A percentile compares a stretch with the other conserved stretches of the same genome.
These are phyloP conservation scores for Coprinopsis marcescibilis DNA, from an alignment of 768 basidiomycete genomes.

Conservation along the genomic window DNA sequence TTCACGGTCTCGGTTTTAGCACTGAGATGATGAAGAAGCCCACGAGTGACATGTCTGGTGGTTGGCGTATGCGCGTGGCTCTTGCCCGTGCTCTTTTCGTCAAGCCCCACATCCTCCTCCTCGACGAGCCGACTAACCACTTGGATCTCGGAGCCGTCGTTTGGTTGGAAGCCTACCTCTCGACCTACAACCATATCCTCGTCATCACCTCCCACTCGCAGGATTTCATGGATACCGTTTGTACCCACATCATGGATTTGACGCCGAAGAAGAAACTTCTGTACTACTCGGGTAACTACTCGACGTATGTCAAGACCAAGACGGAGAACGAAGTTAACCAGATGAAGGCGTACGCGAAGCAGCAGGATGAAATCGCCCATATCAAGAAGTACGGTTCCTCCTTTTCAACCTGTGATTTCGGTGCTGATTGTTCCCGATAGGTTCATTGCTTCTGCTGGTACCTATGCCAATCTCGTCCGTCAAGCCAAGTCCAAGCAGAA, in stretches of 20 bases:
- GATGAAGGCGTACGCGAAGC: slow-evolving; percentile 99
- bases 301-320: slow-evolving; percentile 96
- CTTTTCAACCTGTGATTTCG: background rate
- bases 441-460: slow-evolving; percentile 99
- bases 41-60: slow-evolving; percentile 98
- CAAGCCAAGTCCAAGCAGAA: slow-evolving; percentile 99
- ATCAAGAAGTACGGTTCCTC: slow-evolving; percentile 78
- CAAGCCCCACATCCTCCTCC: slow-evolving; percentile 90
- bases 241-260: slow-evolving; percentile 97
- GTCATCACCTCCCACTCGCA: slow-evolving; percentile 98
- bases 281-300: slow-evolving; percentile 95
- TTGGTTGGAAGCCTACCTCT: slow-evolving; percentile 97
- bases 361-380: slow-evolving; percentile 97
- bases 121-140: slow-evolving; percentile 93
- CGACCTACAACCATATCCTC: slow-evolving; percentile 98
- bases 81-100: slow-evolving; percentile 93
- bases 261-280: slow-evolving; percentile 87
- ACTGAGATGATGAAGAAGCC: slow-evolving; percentile 91
- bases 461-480: slow-evolving; percentile 96
- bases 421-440: slow-evolving; percentile 29
- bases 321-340: slow-evolving; percentile 98
- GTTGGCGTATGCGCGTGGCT: slow-evolving; percentile 98
- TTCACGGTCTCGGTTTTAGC: slow-evolving; percentile 95
- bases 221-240: slow-evolving; percentile 97
- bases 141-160: slow-evolving; percentile 97